Percentiles rank a stretch among this genome's conserved stretches.
Conservation (phyloP, 495 filamentous ascomycete genomes). For the Talaromyces trachyspermus region DNA sequence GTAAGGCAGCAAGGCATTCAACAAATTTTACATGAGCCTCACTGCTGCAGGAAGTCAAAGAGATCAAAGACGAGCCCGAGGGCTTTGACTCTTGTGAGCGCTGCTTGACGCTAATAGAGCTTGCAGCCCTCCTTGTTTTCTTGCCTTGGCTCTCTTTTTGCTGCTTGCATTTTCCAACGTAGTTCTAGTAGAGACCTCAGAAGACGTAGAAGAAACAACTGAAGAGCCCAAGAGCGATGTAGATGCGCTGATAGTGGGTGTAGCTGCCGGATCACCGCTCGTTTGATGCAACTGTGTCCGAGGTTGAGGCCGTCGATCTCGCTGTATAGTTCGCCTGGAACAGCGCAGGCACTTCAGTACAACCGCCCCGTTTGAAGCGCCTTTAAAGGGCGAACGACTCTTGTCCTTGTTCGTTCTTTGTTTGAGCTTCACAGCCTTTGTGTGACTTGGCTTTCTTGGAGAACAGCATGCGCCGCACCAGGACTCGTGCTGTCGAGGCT, state of each 20-base stretch:
- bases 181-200: constrained; percentile 7
- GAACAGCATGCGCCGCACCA: constrained; percentile 48
- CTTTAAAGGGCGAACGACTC: constrained; percentile 13
- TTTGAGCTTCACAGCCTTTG: constrained; percentile 24
- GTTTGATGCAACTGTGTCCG: neutral
- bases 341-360: constrained; percentile 36
- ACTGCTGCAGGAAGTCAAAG: constrained; percentile 50
- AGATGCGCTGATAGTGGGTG: neutral
- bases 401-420: constrained; percentile 15
- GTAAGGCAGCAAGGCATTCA: neutral
- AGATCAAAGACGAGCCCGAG: constrained; percentile 38
- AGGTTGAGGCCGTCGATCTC: constrained; percentile 6
- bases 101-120: constrained; percentile 49
- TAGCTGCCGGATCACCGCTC: constrained; percentile 5
- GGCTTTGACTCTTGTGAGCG: constrained; percentile 15
- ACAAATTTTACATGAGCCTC: constrained; percentile 17
- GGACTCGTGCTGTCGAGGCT: constrained; percentile 28
- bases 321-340: constrained; percentile 25
- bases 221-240: too few relatives aligned
- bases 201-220: too few relatives aligned
- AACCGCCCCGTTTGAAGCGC: constrained; percentile 18
- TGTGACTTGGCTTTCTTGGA: constrained; percentile 34
- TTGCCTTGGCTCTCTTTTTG: constrained; percentile 51
- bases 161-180: constrained; percentile 42
- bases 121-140: constrained; percentile 54